Base-by-base conservation (phyloP, 306 rosid species). In the Quercus glauca region DNA sequence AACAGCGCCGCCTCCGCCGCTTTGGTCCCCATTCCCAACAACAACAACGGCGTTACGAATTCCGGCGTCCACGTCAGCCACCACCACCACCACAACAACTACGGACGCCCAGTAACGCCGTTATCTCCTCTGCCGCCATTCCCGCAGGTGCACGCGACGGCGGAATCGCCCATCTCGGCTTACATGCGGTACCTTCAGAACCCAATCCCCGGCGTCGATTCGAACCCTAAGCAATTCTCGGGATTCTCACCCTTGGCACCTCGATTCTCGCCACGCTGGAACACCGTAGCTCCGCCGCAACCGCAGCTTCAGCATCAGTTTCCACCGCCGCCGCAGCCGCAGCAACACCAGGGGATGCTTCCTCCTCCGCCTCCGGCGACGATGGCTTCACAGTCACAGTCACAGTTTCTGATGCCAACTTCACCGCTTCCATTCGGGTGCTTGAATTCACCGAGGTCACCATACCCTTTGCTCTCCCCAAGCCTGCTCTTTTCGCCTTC, bases 161-260 rank as follows among this genome's bases (percentile, higher is more conserved):
- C 99, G 2, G 99, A 96, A 73, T 96, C 99, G 0, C 99, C 99
- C 0, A 89, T 96, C 63, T 91, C 98, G 0, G 97, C 98, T 1
- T 90, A 96, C 84, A 82, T 93, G 94, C 89, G 98, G 12, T 92
- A 82, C 86, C 88, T 89, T 37, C 93, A 91, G 71, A 88, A 74
- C 76, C 80, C 91, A 2, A 69, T 80, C 60, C 49, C 88, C 74
- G 19, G 57, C 76, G 76, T 61, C 13, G 97, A 91, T 78, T 35
- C 90, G 0, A 87, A 67, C 74, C 76, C 86, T 68, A 89, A 88
- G 51, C 95, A 87, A 13, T 87, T 87, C 76, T 83, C 97, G 3
- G 99, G 97, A 14, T 94, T 91, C 81, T 88, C 97, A 0, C 92
- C 91, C 6, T 76, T 89, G n/a, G 89, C 93, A 0, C 91, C 92